Base-by-base conservation (phyloP, 2,329 filamentous ascomycete genomes). In the Elsinoe australis region DNA sequence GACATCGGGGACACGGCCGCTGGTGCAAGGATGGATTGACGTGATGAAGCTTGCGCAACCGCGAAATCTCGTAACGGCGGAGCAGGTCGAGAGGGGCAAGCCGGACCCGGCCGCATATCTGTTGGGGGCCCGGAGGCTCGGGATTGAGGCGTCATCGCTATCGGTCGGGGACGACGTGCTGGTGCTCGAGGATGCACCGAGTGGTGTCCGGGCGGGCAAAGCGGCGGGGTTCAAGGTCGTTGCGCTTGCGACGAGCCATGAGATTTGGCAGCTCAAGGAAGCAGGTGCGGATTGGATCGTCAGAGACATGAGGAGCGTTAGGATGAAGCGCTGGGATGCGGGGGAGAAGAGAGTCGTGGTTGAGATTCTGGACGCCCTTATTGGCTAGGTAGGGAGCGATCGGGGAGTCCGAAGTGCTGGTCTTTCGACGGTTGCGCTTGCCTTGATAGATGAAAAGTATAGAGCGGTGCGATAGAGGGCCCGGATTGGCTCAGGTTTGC, bases 241-340 rank as follows among this genome's bases (percentile, higher is more conserved):
- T 36, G 89, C 82, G n/a, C 69, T 95, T 47, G 79, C 85, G 49
- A 95, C 88, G 47, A 94, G 86, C 60, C 89, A 95, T 68, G 79
- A 76, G 19, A 70, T 82, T 36, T 78, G 80, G 57, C 78, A 89
- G 68, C 74, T 94, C 42, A 68, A 74, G 52, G 78, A 75, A 38
- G 87, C 87, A 3, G 82, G 79, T n/a, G 87, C 89, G 35, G 87
- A 95, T 69, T 94, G 85, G 82, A 80, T 95, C 45, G 82, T 95
- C 50, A 72, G 74, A 64, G 87, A 95, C 67, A 72, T 95, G 68
- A 71, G 74, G 50, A 88, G 84, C 55, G 78, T 94, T 53, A 78
- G 67, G 56, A 69, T 94, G 48, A 68, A 70, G 58, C 68, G 79
- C 15, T 71, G 64, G 52, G 71, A 75, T 46, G 68, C 67, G 55